Evolutionary conservation across 257 asterid genomes (phyloP).

Genomic region (Avicennia marina): DNA sequence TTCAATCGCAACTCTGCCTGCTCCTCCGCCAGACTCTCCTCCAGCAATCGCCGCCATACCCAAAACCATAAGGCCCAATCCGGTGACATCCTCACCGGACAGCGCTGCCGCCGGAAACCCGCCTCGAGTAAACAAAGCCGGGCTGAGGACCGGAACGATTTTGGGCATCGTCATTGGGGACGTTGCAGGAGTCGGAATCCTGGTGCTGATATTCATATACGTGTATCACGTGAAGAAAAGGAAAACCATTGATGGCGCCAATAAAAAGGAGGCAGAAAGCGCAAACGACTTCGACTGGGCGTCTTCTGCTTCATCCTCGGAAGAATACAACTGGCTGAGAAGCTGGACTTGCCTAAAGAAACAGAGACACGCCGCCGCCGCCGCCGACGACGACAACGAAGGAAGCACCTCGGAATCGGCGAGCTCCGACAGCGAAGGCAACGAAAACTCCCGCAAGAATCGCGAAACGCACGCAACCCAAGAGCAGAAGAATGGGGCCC

Average conservation of each 20-base stretch:
- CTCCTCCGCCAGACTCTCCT: constrained; percentile 55
- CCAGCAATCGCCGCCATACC: constrained; percentile 97
- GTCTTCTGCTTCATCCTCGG: constrained; percentile 52
- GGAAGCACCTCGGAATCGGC: neutral
- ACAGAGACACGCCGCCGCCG: constrained; percentile 32
- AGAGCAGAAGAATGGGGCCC: constrained; percentile 61
- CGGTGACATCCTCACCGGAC: constrained; percentile 28
- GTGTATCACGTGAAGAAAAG: constrained; percentile 39
- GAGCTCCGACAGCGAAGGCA: constrained; percentile 42
- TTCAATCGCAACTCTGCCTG: constrained; percentile 34
- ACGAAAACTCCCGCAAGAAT: constrained; percentile 17
- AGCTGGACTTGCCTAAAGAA: constrained; percentile 71
- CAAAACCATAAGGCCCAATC: constrained; percentile 48
- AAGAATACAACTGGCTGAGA: constrained; percentile 65
- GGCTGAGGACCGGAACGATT: constrained; percentile 51
- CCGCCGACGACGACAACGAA: constrained; percentile 11
- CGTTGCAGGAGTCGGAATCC: constrained; percentile 51
- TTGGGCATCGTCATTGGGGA: constrained; percentile 75
- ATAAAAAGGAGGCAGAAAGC: constrained; percentile 40
- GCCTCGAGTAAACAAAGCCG: constrained; percentile 13
- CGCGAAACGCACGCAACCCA: constrained; percentile 15
- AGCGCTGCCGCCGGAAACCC: constrained; percentile 1
- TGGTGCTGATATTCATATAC: constrained; percentile 36
- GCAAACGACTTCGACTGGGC: constrained; percentile 81
- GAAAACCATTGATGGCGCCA: constrained; percentile 24